Conservation (phyloP, 2,329 filamentous ascomycete genomes). For the Colletotrichum limetticola region DNA sequence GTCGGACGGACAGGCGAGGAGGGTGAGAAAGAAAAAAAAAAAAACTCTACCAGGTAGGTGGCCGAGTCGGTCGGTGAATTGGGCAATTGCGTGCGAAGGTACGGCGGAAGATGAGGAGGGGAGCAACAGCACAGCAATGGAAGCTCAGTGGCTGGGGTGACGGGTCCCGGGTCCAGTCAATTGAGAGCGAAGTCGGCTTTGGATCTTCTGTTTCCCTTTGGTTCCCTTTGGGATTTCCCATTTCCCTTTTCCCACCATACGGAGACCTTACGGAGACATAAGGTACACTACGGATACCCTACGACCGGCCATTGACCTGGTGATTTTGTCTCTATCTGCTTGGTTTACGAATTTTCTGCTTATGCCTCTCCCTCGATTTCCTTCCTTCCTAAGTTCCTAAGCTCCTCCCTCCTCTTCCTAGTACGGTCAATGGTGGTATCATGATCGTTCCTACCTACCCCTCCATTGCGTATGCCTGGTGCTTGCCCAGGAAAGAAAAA, state of each 20-base stretch:
- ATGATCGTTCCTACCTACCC: background rate
- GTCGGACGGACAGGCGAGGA: slow-evolving; percentile 13
- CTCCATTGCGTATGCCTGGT: background rate
- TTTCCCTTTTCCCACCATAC: background rate
- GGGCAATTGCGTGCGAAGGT: slow-evolving; percentile 33
- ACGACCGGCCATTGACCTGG: background rate
- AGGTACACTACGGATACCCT: background rate
- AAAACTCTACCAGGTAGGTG: slow-evolving; percentile 31
- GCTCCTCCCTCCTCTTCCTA: background rate
- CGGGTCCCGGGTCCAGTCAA: slow-evolving; percentile 21
- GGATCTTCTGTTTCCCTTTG: background rate
- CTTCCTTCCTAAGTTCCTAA: background rate
- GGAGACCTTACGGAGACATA: slow-evolving; percentile 4
- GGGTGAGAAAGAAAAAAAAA: background rate
- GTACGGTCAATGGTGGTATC: too few relatives aligned
- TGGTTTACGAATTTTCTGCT: background rate
- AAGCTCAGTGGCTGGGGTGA: slow-evolving; percentile 27
- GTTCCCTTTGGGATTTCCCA: background rate
- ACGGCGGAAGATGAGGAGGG: background rate
- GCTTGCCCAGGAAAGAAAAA: background rate
- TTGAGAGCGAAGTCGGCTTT: slow-evolving; percentile 33
- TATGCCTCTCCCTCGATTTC: background rate
- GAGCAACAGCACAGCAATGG: background rate
- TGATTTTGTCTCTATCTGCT: slow-evolving; percentile 2
- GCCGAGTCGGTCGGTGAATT: slow-evolving; percentile 31